Conservation (phyloP, 1,139 yeast genomes). For the Geotrichum cucujoidarum region DNA sequence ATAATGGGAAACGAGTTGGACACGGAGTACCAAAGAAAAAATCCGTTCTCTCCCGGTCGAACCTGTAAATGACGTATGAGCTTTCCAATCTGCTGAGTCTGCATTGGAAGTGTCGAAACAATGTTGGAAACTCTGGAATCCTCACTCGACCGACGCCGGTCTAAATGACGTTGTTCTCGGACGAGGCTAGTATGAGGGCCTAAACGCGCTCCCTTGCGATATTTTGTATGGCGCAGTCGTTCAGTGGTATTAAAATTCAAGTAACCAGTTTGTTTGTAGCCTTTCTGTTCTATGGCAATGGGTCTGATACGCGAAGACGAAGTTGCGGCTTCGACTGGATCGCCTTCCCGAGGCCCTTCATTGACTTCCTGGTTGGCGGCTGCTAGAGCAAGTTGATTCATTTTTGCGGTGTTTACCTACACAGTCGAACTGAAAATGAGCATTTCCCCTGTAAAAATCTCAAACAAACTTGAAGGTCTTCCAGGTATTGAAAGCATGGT, state of each 20-base stretch:
- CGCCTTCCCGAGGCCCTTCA: too few species aligned
- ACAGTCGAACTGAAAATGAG: too few species aligned
- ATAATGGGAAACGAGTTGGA: constrained; percentile 66
- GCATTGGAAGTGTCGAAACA: background rate
- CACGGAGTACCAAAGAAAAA: constrained; percentile 50
- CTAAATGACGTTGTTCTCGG: background rate
- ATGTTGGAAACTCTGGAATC: background rate
- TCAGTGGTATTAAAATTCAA: background rate
- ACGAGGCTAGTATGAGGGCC: background rate
- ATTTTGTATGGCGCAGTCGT: background rate
- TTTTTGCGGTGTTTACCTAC: too few species aligned
- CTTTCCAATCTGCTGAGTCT: background rate
- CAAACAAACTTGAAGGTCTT: too few species aligned
- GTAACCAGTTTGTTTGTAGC: too few species aligned
- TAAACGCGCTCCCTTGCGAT: background rate
- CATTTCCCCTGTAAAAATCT: too few species aligned
- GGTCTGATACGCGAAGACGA: too few species aligned
- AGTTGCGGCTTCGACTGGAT: too few species aligned
- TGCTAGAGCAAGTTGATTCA: too few species aligned
- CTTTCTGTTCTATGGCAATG: too few species aligned
- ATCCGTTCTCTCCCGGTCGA: background rate
- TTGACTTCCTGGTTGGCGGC: too few species aligned
- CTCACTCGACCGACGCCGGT: background rate
- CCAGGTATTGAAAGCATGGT: too few species aligned
- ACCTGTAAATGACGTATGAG: background rate